Evolutionary conservation across 2,329 filamentous ascomycete species (phyloP), one percentile per base, ranked within the genome.

Genomic region (Aureobasidium sp.): DNA sequence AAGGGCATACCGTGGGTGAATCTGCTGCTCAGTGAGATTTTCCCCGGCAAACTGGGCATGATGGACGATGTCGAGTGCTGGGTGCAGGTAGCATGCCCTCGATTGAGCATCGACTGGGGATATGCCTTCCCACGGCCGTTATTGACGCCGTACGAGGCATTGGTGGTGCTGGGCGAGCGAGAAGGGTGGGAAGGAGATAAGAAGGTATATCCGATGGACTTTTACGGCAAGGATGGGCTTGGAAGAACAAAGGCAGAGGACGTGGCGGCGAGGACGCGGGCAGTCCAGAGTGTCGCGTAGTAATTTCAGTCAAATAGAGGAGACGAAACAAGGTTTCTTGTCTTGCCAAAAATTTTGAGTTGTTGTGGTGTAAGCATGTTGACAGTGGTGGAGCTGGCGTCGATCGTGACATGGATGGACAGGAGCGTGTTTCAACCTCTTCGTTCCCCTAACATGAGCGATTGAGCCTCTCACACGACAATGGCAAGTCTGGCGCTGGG

Each of bases 31-130:
- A 94, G 89, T 65, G 94, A 99, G 78, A 97, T 99, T 61, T 97
- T 97, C 73, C 94, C 95, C 0, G 92, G 91, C 0, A 99, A 97
- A 77, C 77, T 99, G 67, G 91, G 90, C 0, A 86, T 94, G 80
- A 97, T 99, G 91, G 68, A 69, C 34, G 93, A 97, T 70, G 90
- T 99, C 2, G 93, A 97, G 72, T 96, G 91, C 69, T 99, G 94
- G 94, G 93, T 99, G 42, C 94, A 99, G 76, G 91, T 99, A 56
- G 94, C 94, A 5, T 99, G 94, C 76, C 94, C 94, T n/a, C 80
- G 94, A 55, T 72, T 99, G 72, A 97, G 93, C 74, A 99, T 99
- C 68, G 94, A 99, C 76, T 99, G 94, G 94, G 94, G 94, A 0
- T 97, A 97, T 77, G 94, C 94, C 0, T 99, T 99, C 72, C 84